These are phyloP conservation scores for Gymnopilus junonius DNA, from an alignment of 768 basidiomycete genomes.

Conservation along the genomic window DNA sequence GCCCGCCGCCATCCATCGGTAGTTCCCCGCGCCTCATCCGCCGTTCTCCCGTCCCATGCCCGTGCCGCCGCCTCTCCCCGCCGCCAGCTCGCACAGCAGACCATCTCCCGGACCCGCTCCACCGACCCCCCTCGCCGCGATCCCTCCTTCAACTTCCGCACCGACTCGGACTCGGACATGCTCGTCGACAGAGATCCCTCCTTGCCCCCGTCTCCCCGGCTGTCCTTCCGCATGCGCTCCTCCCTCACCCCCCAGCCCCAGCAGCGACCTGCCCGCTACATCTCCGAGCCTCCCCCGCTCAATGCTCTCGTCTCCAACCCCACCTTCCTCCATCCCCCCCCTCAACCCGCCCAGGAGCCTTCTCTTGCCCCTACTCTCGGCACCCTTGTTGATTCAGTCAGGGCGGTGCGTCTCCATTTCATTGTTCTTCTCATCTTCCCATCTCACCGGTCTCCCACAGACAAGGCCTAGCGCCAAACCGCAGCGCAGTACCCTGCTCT, in stretches of 20 bases:
- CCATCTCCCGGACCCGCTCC: constrained; percentile 66
- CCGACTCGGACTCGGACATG: constrained; percentile 43
- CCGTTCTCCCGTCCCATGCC: constrained; percentile 28
- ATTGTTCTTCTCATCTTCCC: constrained; percentile 5
- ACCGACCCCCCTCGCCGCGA: constrained; percentile 65
- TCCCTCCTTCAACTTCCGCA: constrained; percentile 45
- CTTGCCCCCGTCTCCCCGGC: constrained; percentile 51
- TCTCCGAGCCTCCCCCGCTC: constrained; percentile 74
- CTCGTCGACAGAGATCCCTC: constrained; percentile 50
- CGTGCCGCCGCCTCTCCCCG: constrained; percentile 51
- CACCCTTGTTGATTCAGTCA: constrained; percentile 58
- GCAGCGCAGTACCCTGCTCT: constrained; percentile 56
- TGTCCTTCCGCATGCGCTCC: constrained; percentile 64
- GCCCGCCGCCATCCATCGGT: constrained; percentile 40
- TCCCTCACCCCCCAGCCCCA: constrained; percentile 74
- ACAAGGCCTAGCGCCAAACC: constrained; percentile 54
- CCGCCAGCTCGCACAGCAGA: constrained; percentile 39
- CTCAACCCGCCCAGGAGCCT: constrained; percentile 27
- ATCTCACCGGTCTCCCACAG: constrained; percentile 31
- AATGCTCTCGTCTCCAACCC: constrained; percentile 66
- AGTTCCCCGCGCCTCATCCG: constrained; percentile 31
- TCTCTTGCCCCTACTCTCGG: constrained; percentile 55
- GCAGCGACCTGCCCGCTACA: constrained; percentile 41
- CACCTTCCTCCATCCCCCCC: constrained; percentile 68
- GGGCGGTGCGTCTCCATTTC: constrained; percentile 47